A percentile compares a stretch with the other conserved stretches of the same genome.
These are phyloP conservation scores for Acanthamoeba royreba DNA, from an alignment of 208 protist species.

Conservation along the genomic window DNA sequence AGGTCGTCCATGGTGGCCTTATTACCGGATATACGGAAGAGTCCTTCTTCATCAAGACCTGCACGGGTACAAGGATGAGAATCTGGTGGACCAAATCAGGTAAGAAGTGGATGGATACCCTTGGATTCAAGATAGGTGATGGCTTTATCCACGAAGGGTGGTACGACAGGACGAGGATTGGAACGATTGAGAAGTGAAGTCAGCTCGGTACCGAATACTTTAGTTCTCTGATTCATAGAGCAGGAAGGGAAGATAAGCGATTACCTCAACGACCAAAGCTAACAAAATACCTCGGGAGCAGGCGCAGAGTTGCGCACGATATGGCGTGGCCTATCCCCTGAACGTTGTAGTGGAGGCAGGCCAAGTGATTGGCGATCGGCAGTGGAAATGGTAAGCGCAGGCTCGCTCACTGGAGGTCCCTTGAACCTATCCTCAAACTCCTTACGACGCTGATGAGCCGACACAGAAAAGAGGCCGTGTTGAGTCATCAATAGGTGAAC, in stretches of 20 bases:
- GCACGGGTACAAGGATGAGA: background rate
- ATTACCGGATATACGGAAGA: constrained; percentile 33
- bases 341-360: background rate
- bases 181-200: background rate
- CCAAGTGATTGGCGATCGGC: constrained; percentile 33
- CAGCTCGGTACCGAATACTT: constrained; percentile 28
- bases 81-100: background rate
- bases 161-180: background rate
- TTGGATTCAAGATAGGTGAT: constrained; percentile 26
- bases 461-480: no score
- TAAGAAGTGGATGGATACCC: background rate
- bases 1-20: constrained; percentile 16
- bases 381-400: constrained; percentile 12
- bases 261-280: background rate
- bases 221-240: background rate
- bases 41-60: background rate
- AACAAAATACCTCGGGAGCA: background rate
- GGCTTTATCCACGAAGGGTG: constrained; percentile 4
- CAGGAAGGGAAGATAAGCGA: background rate
- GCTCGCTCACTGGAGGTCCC: constrained; percentile 16
- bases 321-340: background rate
- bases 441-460: background rate
- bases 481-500: background rate
- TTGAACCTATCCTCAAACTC: constrained; percentile 32
- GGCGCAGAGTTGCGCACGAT: background rate